Evolutionary conservation across 345 rosid genomes (phyloP), one percentile per base, ranked within the genome.

Genomic region (Hibiscus syriacus): DNA sequence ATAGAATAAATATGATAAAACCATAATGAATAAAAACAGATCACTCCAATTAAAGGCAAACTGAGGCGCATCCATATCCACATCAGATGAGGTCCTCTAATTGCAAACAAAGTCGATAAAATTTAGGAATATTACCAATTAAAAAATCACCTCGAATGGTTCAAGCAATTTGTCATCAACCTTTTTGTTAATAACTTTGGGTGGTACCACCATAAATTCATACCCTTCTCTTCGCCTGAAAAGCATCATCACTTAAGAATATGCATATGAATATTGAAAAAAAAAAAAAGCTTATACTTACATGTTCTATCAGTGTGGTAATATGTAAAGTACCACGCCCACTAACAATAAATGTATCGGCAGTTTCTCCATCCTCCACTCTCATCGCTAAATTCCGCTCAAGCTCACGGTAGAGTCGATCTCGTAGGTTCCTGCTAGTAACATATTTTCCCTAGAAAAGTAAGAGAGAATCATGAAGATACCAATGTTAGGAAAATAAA

Each of bases 151-250:
- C 96, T 90, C 98, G 69, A 56, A 87, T 19, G 98, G 98, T 81
- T 93, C 98, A 62, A 83, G 79, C 78, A 89, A 70, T 79, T 90
- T 80, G 72, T 83, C 97, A 72, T 90, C 76, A 57, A 90, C 83
- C 72, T 49, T 88, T 72, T 85, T 93, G 87, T 78, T 86, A 76
- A 93, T 93, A 75, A 93, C 97, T 82, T 90, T 93, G 2, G 97
- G 97, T 76, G 98, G 98, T 66, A 97, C 98, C 69, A 88, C 98
- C 97, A 90, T 86, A 69, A 93, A 93, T 76, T 90, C 98, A 82
- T 83, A 93, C 73, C 98, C 98, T 85, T 93, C 97, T 82, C 98
- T 83, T 76, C 98, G 78, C 98, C 98, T 90, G 83, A 71, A 77
- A 84, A 19, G 66, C 52, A 74, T 34, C n/a, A 70, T 59, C 20